Evolutionary conservation across 345 rosid species (phyloP).

Genomic region (Hevea brasiliensis): DNA sequence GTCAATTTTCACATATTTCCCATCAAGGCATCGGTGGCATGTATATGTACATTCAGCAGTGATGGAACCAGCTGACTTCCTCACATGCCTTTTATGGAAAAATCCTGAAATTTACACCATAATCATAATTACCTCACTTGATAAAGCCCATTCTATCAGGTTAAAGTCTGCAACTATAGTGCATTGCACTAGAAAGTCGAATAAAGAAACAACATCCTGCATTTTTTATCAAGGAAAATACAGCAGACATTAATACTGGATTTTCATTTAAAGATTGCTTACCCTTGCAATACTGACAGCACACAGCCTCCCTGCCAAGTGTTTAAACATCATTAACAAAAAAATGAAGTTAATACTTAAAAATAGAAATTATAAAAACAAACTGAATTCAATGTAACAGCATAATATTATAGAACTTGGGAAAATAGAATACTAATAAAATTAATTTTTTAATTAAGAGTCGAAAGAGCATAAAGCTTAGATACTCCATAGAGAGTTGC

Average conservation of each 20-base stretch:
- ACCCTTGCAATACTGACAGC: constrained; percentile 86
- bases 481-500: neutral
- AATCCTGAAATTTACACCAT: constrained; percentile 52
- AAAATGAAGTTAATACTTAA: constrained; percentile 8
- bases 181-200: neutral
- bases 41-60: constrained; percentile 43
- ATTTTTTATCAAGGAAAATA: neutral
- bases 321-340: constrained; percentile 3
- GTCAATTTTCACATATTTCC: constrained; percentile 36
- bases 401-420: neutral
- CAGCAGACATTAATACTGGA: neutral
- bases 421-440: neutral
- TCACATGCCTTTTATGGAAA: constrained; percentile 79
- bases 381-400: neutral
- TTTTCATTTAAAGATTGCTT: constrained; percentile 23
- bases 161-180: neutral
- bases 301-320: constrained; percentile 77
- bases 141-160: constrained; percentile 7
- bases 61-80: constrained; percentile 52
- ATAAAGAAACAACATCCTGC: neutral
- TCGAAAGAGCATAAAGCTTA: neutral
- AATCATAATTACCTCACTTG: constrained; percentile 1
- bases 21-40: constrained; percentile 64
- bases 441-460: neutral
- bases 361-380: neutral